Percentiles rank a stretch among this genome's conserved stretches.
phyloP scores from a whole-genome alignment of 2,329 filamentous ascomycete genomes.

The Aspergillus pseudonomiae region DNA sequence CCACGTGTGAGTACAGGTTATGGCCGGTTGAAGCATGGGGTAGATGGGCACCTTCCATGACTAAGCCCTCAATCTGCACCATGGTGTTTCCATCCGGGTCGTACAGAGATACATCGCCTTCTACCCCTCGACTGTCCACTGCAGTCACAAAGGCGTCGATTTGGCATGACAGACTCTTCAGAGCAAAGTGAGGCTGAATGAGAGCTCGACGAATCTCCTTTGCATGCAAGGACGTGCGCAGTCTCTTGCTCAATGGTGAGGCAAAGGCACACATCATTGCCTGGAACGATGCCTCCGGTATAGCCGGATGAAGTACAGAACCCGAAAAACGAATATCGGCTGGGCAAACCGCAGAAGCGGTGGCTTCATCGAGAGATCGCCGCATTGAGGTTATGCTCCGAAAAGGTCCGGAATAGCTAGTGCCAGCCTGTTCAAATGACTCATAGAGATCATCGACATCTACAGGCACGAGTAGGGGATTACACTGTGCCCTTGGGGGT shows the following conservation, averaged over 20 bases:
- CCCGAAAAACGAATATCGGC: neutral
- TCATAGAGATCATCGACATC: neutral
- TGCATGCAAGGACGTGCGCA: neutral
- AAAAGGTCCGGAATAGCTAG: neutral
- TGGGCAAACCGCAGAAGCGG: neutral
- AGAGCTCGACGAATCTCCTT: neutral
- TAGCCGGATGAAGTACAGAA: slow-evolving; percentile 1
- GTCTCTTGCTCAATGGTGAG: neutral
- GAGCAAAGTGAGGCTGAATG: neutral
- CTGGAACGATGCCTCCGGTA: slow-evolving; percentile 6
- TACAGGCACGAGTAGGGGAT: neutral
- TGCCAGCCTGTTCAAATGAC: neutral
- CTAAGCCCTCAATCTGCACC: slow-evolving; percentile 2
- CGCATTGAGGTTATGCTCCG: slow-evolving; percentile 1
- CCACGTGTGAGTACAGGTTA: neutral
- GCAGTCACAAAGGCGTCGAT: neutral
- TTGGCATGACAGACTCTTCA: neutral
- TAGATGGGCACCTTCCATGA: neutral
- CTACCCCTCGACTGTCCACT: neutral
- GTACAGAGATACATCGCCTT: slow-evolving; percentile 2
- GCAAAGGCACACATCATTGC: neutral
- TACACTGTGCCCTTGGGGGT: neutral
- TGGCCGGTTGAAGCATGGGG: neutral
- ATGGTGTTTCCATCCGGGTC: neutral
- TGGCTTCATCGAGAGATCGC: neutral